Conservation (phyloP, 441 rosid genomes). For the Bruguiera hainesii region DNA sequence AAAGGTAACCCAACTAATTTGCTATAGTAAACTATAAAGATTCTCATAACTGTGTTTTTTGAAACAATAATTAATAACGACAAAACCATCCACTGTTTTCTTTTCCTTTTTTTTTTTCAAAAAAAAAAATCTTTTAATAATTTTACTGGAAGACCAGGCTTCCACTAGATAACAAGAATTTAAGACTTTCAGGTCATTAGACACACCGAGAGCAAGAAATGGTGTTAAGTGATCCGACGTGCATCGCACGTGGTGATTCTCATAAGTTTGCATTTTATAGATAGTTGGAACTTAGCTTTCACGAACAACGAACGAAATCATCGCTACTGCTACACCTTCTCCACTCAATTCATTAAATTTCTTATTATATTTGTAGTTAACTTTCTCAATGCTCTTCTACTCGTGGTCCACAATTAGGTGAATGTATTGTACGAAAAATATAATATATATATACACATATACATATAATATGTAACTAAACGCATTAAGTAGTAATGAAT, state of each 20-base stretch:
- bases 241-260: not conserved
- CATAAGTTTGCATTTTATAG: slow-evolving; percentile 1
- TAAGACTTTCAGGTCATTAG: too few species aligned
- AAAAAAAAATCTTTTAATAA: too few species aligned
- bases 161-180: too few species aligned
- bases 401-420: slow-evolving; percentile 13
- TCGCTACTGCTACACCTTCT: slow-evolving; percentile 17
- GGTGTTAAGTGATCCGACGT: too few species aligned
- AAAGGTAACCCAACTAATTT: slow-evolving; percentile 5
- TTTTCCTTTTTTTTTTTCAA: too few species aligned
- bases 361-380: not conserved
- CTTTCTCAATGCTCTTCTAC: not conserved
- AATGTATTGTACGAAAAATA: not conserved
- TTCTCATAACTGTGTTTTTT: slow-evolving; percentile 5
- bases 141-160: too few species aligned
- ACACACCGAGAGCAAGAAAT: too few species aligned
- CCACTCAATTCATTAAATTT: slow-evolving; percentile 3
- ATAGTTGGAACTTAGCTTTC: slow-evolving; percentile 28
- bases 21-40: not conserved
- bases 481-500: not conserved
- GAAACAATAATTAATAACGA: too few species aligned
- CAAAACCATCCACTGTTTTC: too few species aligned
- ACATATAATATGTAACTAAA: not conserved
- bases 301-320: slow-evolving; percentile 24
- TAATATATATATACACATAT: not conserved